Base-by-base conservation (phyloP, 345 rosid species). In the Camelina laxa region DNA sequence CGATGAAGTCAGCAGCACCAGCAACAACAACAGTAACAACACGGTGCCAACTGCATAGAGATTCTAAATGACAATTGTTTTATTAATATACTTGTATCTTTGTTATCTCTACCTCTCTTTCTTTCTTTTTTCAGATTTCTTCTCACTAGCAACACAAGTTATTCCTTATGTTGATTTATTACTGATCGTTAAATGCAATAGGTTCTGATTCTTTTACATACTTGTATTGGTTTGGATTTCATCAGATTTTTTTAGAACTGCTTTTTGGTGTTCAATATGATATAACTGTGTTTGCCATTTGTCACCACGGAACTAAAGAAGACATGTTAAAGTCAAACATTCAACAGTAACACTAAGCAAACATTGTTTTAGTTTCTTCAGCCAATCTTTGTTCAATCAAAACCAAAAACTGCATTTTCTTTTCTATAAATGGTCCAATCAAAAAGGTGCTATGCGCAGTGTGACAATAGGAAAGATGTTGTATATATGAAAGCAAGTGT, bases 11-110 rank as follows among this genome's bases (percentile, higher is more conserved):
- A 67, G 24, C 45, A 74, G 65, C 15, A 49, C 33, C 73, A 48
- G 10, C 58, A 77, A 57, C 58, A 69, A 67, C 36, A 75, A 68
- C 50, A 14, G 36, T 53, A 47, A 64, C 56, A 67, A 59, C 63
- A 66, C 81, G 16, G 80, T 60, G 48, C 71, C 81, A 38, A 41
- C 53, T 67, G 74, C 73, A 7, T 80, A 81, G 73, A 54, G 58
- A 38, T 65, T 54, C 45, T 41, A n/a, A 41, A 48, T 12, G 57
- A 57, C 56, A n/a, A n/a, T 61, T 38, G 38, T 55, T 48, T 6
- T n/a, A 36, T 45, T 33, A 7, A 33, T 27, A 13, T 16, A 19
- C 55, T 36, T 67, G 9, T 51, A 41, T 51, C 38, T 67, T 66
- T 58, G 31, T 65, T 71, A 4, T 31, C 16, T 47, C 19, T 33